phyloP scores from a whole-genome alignment of 2,329 filamentous ascomycete genomes.

The Fusarium sp. region DNA sequence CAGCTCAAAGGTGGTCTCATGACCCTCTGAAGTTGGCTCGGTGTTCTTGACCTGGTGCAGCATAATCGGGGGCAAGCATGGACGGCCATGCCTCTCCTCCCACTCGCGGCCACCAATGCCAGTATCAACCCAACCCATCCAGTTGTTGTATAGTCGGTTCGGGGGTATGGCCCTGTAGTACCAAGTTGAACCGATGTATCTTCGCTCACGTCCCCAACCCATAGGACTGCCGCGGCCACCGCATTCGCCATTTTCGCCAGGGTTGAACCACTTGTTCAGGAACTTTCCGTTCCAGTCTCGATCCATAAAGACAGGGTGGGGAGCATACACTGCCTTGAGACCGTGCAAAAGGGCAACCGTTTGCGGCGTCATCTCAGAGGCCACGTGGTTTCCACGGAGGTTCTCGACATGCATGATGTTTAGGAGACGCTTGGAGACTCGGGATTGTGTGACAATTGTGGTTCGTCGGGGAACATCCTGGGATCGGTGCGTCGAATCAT shows the following conservation, averaged over 20 bases:
- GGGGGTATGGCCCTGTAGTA: conserved; percentile 70
- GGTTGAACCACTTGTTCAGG: conserved; percentile 71
- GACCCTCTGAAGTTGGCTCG: conserved; percentile 60
- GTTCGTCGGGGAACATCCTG: conserved; percentile 75
- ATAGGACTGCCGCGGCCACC: conserved; percentile 68
- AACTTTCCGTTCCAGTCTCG: conserved; percentile 73
- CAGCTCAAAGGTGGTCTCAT: conserved; percentile 54
- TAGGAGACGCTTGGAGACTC: conserved; percentile 77
- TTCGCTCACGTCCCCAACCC: conserved; percentile 69
- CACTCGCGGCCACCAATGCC: conserved; percentile 66
- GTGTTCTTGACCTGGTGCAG: conserved; percentile 72
- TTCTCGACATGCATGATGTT: conserved; percentile 85
- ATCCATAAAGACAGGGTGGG: conserved; percentile 85
- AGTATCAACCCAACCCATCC: conserved; percentile 70
- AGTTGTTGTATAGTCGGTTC: conserved; percentile 71
- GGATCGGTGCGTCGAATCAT: conserved; percentile 60
- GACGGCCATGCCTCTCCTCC: conserved; percentile 67
- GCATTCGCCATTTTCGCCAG: conserved; percentile 65
- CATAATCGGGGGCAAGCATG: conserved; percentile 70
- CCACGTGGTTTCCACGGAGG: conserved; percentile 78
- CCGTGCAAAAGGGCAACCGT: conserved; percentile 81
- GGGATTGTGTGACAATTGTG: conserved; percentile 82
- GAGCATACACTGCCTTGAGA: conserved; percentile 81
- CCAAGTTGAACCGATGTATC: conserved; percentile 71
- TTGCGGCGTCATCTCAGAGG: conserved; percentile 83